These are phyloP conservation scores for Cadophora malorum DNA, from an alignment of 2,329 filamentous ascomycete species.

Conservation along the genomic window DNA sequence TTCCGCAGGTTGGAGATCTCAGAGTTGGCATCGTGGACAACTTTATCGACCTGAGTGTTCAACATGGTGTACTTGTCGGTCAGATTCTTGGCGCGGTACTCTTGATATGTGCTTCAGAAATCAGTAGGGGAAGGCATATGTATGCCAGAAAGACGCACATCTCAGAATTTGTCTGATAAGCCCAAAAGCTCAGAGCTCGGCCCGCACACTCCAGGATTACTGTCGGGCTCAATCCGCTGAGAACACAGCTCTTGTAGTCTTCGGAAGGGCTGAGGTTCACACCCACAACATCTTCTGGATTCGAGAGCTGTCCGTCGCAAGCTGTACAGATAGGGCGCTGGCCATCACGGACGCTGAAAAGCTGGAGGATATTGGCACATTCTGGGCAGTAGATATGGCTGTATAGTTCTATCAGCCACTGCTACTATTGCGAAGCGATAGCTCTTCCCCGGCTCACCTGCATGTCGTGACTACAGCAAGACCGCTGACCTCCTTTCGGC, in stretches of 20 bases:
- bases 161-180: slow-evolving; percentile 84
- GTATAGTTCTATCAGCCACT: slow-evolving; percentile 29
- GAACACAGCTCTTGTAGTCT: slow-evolving; percentile 86
- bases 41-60: slow-evolving; percentile 71
- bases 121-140: slow-evolving; percentile 35
- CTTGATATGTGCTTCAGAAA: slow-evolving; percentile 71
- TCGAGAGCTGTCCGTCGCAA: slow-evolving; percentile 71
- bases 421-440: not conserved
- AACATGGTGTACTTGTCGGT: slow-evolving; percentile 73
- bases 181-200: slow-evolving; percentile 82
- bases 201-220: slow-evolving; percentile 87
- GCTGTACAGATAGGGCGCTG: slow-evolving; percentile 72
- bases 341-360: slow-evolving; percentile 59
- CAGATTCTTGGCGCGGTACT: slow-evolving; percentile 73
- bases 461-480: slow-evolving; percentile 87
- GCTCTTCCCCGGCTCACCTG: slow-evolving; percentile 59
- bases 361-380: slow-evolving; percentile 70
- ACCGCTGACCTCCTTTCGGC: slow-evolving; percentile 71
- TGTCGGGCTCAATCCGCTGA: slow-evolving; percentile 82
- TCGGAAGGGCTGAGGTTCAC: slow-evolving; percentile 79
- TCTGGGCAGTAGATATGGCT: slow-evolving; percentile 86
- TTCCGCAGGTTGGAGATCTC: slow-evolving; percentile 72
- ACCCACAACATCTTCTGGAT: slow-evolving; percentile 76
- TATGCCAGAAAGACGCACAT: slow-evolving; percentile 60
- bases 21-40: slow-evolving; percentile 76